phyloP scores from a whole-genome alignment of 1,284 basidiomycete species.

The Phlebopus sp. region DNA sequence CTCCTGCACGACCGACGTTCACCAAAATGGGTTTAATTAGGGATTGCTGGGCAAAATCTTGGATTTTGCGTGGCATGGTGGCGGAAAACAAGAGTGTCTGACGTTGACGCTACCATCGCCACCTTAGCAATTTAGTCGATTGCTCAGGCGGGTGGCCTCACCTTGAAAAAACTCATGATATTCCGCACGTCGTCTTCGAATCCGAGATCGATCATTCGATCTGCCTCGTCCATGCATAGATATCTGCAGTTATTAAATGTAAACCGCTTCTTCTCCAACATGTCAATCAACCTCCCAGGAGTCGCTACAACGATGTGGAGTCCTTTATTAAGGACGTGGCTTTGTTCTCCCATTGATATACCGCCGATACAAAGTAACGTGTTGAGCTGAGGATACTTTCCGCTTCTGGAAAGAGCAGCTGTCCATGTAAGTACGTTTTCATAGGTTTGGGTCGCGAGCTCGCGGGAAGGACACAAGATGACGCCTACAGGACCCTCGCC shows the following conservation, averaged over 20 bases:
- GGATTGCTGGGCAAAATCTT: slow-evolving; percentile 96
- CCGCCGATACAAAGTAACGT: slow-evolving; percentile 95
- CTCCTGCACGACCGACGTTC: slow-evolving; percentile 97
- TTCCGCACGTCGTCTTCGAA: slow-evolving; percentile 99
- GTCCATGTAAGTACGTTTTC: slow-evolving; percentile 92
- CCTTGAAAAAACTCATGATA: slow-evolving; percentile 98
- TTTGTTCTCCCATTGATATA: slow-evolving; percentile 96
- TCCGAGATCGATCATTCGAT: slow-evolving; percentile 98
- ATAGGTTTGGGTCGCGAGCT: slow-evolving; percentile 93
- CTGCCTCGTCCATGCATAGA: slow-evolving; percentile 98
- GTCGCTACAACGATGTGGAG: slow-evolving; percentile 97
- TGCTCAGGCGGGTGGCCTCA: slow-evolving; percentile 31
- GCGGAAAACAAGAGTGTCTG: slow-evolving; percentile 98
- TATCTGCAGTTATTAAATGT: slow-evolving; percentile 92
- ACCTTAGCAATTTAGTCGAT: slow-evolving; percentile 16
- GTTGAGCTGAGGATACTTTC: slow-evolving; percentile 82
- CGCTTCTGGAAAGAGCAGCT: slow-evolving; percentile 72
- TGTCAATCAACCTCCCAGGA: slow-evolving; percentile 93
- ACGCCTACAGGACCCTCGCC: slow-evolving; percentile 97
- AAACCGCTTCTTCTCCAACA: slow-evolving; percentile 92
- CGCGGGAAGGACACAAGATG: slow-evolving; percentile 92
- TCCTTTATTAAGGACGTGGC: slow-evolving; percentile 84
- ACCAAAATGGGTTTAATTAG: slow-evolving; percentile 91
- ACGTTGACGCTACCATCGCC: slow-evolving; percentile 72
- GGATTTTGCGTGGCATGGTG: slow-evolving; percentile 98